These are phyloP conservation scores for Puccinia triticina DNA, from an alignment of 1,284 basidiomycete species.

Conservation along the genomic window DNA sequence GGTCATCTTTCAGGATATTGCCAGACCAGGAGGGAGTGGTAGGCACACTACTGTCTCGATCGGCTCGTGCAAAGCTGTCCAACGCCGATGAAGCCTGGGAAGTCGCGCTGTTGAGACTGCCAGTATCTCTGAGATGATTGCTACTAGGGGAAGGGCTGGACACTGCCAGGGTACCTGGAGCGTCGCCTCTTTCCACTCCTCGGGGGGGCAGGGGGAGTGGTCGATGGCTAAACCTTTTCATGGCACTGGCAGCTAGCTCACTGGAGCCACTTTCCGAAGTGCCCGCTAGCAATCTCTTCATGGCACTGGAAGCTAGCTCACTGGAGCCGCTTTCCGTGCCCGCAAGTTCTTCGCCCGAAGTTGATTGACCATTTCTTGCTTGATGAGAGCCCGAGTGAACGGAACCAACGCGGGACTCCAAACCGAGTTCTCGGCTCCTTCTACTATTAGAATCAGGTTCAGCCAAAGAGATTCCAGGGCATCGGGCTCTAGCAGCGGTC, in stretches of 20 bases:
- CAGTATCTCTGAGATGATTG: neutral
- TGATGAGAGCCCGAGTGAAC: constrained; percentile 1
- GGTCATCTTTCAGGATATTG: neutral
- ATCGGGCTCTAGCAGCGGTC: neutral
- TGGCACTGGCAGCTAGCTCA: neutral
- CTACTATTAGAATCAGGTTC: neutral
- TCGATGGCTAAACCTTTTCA: constrained; percentile 29
- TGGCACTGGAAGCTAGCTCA: neutral
- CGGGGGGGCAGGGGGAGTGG: constrained; percentile 20
- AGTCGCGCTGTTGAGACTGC: constrained; percentile 5
- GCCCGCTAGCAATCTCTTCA: neutral
- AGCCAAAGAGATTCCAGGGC: neutral
- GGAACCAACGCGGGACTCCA: no score
- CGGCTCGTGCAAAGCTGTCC: neutral
- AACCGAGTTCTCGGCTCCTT: neutral
- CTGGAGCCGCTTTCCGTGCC: neutral
- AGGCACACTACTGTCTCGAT: constrained; percentile 9
- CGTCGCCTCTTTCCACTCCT: neutral
- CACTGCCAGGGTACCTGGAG: neutral
- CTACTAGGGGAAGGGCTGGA: neutral
- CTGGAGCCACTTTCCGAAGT: neutral
- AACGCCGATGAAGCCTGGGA: constrained; percentile 7
- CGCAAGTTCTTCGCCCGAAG: no score
- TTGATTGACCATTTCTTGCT: neutral
- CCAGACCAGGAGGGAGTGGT: constrained; percentile 8